These are phyloP conservation scores for Penicillium pancosmium DNA, from an alignment of 495 filamentous ascomycete genomes.

Conservation along the genomic window DNA sequence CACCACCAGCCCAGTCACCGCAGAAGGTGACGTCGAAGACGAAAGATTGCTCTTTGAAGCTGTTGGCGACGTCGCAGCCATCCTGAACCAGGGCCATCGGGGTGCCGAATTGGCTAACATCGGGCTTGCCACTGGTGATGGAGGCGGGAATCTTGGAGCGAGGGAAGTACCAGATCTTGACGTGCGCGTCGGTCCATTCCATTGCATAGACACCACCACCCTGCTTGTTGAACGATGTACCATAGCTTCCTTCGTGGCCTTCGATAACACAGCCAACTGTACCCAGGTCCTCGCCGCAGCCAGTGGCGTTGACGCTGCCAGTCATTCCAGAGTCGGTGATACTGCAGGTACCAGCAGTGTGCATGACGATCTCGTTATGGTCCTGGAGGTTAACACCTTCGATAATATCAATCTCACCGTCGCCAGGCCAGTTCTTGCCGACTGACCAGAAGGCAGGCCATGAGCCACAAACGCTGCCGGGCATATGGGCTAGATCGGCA, in stretches of 20 bases:
- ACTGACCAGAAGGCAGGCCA: conserved; percentile 82
- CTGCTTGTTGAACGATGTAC: conserved; percentile 69
- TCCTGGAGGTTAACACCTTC: conserved; percentile 76
- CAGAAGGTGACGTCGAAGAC: conserved; percentile 87
- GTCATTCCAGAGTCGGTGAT: conserved; percentile 55
- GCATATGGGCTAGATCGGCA: conserved; percentile 77
- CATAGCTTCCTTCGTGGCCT: conserved; percentile 60
- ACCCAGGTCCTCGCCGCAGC: conserved; percentile 60
- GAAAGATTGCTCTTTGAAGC: conserved; percentile 74
- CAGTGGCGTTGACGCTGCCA: conserved; percentile 46
- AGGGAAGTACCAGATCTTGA: conserved; percentile 81
- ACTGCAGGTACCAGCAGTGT: conserved; percentile 68
- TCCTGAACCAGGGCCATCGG: conserved; percentile 66
- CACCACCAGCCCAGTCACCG: conserved; percentile 82
- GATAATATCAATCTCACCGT: conserved; percentile 91
- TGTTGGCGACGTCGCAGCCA: conserved; percentile 63
- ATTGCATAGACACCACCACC: conserved; percentile 79
- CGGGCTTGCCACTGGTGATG: conserved; percentile 58
- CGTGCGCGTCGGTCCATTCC: conserved; percentile 67
- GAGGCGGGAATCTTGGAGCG: conserved; percentile 60
- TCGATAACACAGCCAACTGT: conserved; percentile 52
- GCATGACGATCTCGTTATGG: conserved; percentile 72
- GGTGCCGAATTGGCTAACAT: conserved; percentile 64
- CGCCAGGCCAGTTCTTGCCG: conserved; percentile 73
- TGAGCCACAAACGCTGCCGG: conserved; percentile 65